A percentile compares a stretch with the other conserved stretches of the same genome.
phyloP scores from a whole-genome alignment of 176 grass and related monocot genomes.

The Triticum aestivum region IWGSC_CS_RefSeq_v2.1 NC_057812.1:35010226-35010725 shows the following conservation, averaged over 20 bases:
- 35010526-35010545: neutral
- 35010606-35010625: neutral
- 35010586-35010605: constrained; percentile 28
- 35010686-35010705: neutral
- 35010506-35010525: neutral
- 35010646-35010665: neutral
- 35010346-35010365: neutral
- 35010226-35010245: no score
- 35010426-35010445: neutral
- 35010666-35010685: neutral
- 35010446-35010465: neutral
- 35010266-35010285: no score
- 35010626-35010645: neutral
- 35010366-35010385: no score
- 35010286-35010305: no score
- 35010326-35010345: constrained; percentile 71
- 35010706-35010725: neutral
- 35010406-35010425: neutral
- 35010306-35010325: constrained; percentile 64
- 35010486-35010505: neutral
- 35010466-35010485: neutral
- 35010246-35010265: no score
- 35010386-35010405: no score
- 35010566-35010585: constrained; percentile 41
- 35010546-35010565: neutral